A percentile compares a stretch with the other conserved stretches of the same genome.
phyloP scores from a whole-genome alignment of 352 stramenopile species.

The Thraustochytrium sp. region DNA sequence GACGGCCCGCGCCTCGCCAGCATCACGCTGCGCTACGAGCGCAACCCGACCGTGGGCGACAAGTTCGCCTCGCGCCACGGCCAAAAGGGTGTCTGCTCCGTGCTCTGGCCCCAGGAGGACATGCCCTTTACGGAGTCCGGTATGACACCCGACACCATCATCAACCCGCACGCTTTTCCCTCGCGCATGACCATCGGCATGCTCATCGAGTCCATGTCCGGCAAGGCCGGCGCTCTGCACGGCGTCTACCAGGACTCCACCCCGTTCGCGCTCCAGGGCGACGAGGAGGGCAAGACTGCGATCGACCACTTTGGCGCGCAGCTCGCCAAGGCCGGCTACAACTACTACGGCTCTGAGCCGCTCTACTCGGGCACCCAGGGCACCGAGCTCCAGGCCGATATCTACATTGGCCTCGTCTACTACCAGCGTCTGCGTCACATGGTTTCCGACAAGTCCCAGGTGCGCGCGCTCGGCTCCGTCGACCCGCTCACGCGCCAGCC shows the following conservation, averaged over 20 bases:
- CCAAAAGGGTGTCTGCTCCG: slow-evolving; percentile 98
- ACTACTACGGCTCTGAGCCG: slow-evolving; percentile 98
- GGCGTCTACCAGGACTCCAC: slow-evolving; percentile 95
- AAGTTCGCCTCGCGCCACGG: slow-evolving; percentile 95
- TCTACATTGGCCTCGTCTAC: slow-evolving; percentile 99
- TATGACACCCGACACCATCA: slow-evolving; percentile 98
- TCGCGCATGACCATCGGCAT: slow-evolving; percentile 98
- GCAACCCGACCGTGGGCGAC: slow-evolving; percentile 98
- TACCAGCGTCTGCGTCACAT: slow-evolving; percentile 99
- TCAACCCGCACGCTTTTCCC: slow-evolving; percentile 95
- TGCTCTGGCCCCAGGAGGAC: slow-evolving; percentile 96
- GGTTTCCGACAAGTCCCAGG: slow-evolving; percentile 99
- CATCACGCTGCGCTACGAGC: slow-evolving; percentile 94
- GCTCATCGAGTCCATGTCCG: slow-evolving; percentile 99
- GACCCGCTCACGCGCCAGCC: slow-evolving; percentile 98
- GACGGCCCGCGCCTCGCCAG: slow-evolving; percentile 62
- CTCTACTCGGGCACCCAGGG: slow-evolving; percentile 98
- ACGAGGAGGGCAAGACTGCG: slow-evolving; percentile 55
- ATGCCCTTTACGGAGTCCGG: slow-evolving; percentile 99
- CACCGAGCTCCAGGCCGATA: slow-evolving; percentile 96
- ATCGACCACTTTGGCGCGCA: slow-evolving; percentile 99
- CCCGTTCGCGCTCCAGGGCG: slow-evolving; percentile 72
- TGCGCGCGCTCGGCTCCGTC: slow-evolving; percentile 93
- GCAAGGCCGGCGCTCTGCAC: slow-evolving; percentile 95
- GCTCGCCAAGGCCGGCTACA: slow-evolving; percentile 87